Base-by-base conservation (phyloP, 2,329 filamentous ascomycete species). In the Nemania diffusa region DNA sequence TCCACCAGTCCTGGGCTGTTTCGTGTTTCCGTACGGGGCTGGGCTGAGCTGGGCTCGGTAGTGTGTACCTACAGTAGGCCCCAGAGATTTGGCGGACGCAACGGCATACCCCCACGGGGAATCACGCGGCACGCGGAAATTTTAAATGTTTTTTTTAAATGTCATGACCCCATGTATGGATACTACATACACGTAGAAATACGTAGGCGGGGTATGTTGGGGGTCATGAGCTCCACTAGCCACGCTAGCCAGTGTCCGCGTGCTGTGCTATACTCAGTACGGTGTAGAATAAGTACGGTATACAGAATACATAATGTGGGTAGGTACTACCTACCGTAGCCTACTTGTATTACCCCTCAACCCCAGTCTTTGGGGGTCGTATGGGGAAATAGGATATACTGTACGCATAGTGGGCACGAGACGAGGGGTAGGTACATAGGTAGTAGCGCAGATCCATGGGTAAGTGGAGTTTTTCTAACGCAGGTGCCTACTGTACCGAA, bases 331-430 rank as follows among this genome's bases (percentile, higher is more conserved):
- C n/a, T n/a, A n/a, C n/a, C n/a, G n/a, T n/a, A n/a, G n/a, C n/a
- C n/a, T n/a, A n/a, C n/a, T n/a, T n/a, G n/a, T n/a, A n/a, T n/a
- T 52, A 34, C 55, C 52, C 50, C 57, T 64, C 62, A 37, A 48
- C 42, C 50, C 22, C 29, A 42, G 34, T 34, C 5, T n/a, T 55
- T 65, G 57, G 62, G 62, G 62, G 50, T 46, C 55, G 11, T 40
- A 55, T 46, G 48, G 55, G 34, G 57, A 8, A n/a, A n/a, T n/a
- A n/a, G n/a, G n/a, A n/a, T n/a, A n/a, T n/a, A n/a, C n/a, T n/a
- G n/a, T n/a, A n/a, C n/a, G n/a, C n/a, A n/a, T n/a, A 26, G 32
- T 34, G 32, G 32, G 32, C 11, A 40, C 37, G 37, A 40, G 34
- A 40, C 34, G 11, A 40, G n/a, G n/a, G n/a, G n/a, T n/a, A n/a